Evolutionary conservation across 352 stramenopile species (phyloP), one percentile per base, ranked within the genome.

Genomic region (Pythium biforme): DNA sequence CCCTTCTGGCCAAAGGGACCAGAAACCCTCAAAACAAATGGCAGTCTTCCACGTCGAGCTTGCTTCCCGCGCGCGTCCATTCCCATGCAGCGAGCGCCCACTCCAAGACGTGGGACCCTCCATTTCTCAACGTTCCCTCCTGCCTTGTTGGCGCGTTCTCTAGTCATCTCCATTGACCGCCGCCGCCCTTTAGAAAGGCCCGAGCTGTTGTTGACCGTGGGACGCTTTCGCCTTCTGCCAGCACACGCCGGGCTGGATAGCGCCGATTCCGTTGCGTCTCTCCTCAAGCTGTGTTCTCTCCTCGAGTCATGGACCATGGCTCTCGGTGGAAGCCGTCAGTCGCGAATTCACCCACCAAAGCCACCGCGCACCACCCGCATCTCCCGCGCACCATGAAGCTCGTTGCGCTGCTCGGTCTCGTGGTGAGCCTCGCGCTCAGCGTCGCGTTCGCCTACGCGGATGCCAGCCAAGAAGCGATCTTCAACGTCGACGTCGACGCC

Each of bases 401-500:
- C 43, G 17, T 61, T n/a, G 40, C 55, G 43, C 55, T 53, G n/a
- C 19, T 53, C 19, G 43, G 37, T 3, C 41, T 61, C 20, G 40
- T 46, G 26, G 7, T 54, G 12, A 51, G 53, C 37, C 14, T 51
- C 39, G 39, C 34, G 39, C n/a, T 51, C 39, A 52, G 40, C 26
- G 25, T 60, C 2, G 39, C 54, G 19, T 20, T 52, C 22, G 54
- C 26, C 3, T 15, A 12, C n/a, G 41, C 27, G 4, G 54, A 50
- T 10, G 40, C 40, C 40, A 60, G n/a, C 20, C 23, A 25, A 22
- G 23, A 55, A 45, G 46, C 45, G 33, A 4, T 49, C 12, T 31
- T 63, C 45, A 55, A 47, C 20, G 64, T 81, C 11, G 77, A 86
- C 41, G 61, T 69, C 0, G 77, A 86, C 27, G 72, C 70, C 40